phyloP scores from a whole-genome alignment of 139 green algal species.

The Picochlorum sp. region DNA sequence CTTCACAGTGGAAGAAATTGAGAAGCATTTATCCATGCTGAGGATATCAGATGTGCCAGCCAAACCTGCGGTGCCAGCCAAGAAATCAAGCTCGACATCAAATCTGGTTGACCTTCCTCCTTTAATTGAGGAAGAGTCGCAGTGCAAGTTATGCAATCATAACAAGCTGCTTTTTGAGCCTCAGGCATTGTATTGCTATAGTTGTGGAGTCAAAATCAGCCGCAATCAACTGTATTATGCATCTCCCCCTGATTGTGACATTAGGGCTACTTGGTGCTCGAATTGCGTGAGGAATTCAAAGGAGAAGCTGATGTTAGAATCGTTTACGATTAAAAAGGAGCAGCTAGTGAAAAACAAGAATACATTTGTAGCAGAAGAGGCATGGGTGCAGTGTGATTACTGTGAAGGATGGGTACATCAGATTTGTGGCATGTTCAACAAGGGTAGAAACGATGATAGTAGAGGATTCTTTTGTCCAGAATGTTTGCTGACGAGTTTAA shows the following conservation, averaged over 20 bases:
- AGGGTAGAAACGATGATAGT: slow-evolving; percentile 79
- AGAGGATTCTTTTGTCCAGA: slow-evolving; percentile 85
- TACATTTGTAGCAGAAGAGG: slow-evolving; percentile 84
- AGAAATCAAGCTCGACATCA: no score
- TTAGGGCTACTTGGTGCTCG: slow-evolving; percentile 73
- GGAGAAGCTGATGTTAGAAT: neutral
- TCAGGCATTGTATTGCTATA: slow-evolving; percentile 84
- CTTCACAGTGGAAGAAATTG: slow-evolving; percentile 73
- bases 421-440: slow-evolving; percentile 97
- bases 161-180: slow-evolving; percentile 90
- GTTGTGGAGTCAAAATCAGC: slow-evolving; percentile 87
- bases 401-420: slow-evolving; percentile 95
- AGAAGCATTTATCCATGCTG: slow-evolving; percentile 46
- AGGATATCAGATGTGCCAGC: neutral
- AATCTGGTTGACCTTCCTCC: neutral
- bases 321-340: slow-evolving; percentile 36
- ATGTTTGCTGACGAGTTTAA: slow-evolving; percentile 65
- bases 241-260: slow-evolving; percentile 31
- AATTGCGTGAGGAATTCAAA: slow-evolving; percentile 54
- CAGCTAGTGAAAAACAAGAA: slow-evolving; percentile 86
- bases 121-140: slow-evolving; percentile 33
- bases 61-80: neutral
- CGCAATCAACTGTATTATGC: slow-evolving; percentile 58
- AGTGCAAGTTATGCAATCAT: slow-evolving; percentile 69
- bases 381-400: slow-evolving; percentile 93